Conservation (phyloP, 2,329 filamentous ascomycete genomes). For the Cercospora beticola region DNA sequence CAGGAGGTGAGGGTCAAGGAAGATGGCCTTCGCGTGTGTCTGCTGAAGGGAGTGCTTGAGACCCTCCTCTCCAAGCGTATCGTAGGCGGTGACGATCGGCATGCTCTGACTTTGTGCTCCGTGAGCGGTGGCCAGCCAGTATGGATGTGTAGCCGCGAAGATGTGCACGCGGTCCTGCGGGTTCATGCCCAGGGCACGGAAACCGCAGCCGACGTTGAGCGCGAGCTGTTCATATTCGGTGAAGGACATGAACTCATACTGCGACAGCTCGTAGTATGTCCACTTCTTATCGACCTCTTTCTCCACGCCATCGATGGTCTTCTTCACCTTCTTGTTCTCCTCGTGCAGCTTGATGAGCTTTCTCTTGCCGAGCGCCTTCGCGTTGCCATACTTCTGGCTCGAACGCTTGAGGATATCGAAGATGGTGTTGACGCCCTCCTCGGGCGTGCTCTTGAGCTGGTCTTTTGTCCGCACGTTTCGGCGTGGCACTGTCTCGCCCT, state of each 20-base stretch:
- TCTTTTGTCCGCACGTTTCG: constrained; percentile 71
- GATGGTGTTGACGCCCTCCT: constrained; percentile 70
- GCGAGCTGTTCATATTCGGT: constrained; percentile 72
- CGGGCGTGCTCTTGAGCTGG: constrained; percentile 64
- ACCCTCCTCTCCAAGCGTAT: constrained; percentile 82
- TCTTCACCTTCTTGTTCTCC: constrained; percentile 87
- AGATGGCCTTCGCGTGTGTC: constrained; percentile 78
- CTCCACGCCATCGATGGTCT: constrained; percentile 78
- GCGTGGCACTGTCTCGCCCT: constrained; percentile 82
- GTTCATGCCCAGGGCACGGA: constrained; percentile 71
- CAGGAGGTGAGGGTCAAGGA: constrained; percentile 76
- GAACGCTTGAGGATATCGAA: constrained; percentile 75
- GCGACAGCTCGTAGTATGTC: constrained; percentile 82
- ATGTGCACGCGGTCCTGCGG: constrained; percentile 71
- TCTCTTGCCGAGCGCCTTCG: constrained; percentile 62
- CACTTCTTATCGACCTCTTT: constrained; percentile 84
- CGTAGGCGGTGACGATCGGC: constrained; percentile 90
- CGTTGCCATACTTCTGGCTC: constrained; percentile 57
- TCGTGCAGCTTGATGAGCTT: constrained; percentile 74
- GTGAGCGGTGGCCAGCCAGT: constrained; percentile 77
- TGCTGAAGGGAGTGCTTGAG: constrained; percentile 83
- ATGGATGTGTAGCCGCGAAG: constrained; percentile 77
- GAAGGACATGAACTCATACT: constrained; percentile 75
- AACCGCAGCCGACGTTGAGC: constrained; percentile 67
- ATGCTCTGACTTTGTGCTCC: constrained; percentile 77